These are phyloP conservation scores for Skeletonema tropicum DNA, from an alignment of 108 stramenopile species.

Conservation along the genomic window DNA sequence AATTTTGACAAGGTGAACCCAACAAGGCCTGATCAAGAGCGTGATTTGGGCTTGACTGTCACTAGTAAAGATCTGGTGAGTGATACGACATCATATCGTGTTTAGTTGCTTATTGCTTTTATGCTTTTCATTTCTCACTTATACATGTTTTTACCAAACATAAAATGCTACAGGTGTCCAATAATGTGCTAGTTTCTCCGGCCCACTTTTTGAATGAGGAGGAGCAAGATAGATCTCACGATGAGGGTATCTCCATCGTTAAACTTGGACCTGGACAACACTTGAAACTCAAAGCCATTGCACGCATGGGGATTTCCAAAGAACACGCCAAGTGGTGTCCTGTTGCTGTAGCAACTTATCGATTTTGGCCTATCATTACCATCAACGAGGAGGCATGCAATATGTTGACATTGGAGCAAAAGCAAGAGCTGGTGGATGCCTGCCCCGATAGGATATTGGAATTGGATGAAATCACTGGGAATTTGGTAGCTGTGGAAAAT, in stretches of 20 bases:
- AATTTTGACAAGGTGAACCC: slow-evolving; percentile 67
- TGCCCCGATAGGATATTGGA: slow-evolving; percentile 90
- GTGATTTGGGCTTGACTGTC: slow-evolving; percentile 80
- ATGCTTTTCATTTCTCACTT: not conserved
- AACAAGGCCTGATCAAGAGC: slow-evolving; percentile 57
- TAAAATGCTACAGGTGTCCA: slow-evolving; percentile 41
- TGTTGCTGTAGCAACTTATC: slow-evolving; percentile 93
- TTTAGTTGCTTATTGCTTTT: not conserved
- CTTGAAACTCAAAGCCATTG: slow-evolving; percentile 92
- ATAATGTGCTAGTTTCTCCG: slow-evolving; percentile 68
- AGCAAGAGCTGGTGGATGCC: slow-evolving; percentile 83
- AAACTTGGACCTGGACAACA: slow-evolving; percentile 95
- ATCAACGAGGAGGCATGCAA: slow-evolving; percentile 89
- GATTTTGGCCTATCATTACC: slow-evolving; percentile 91
- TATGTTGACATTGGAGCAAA: slow-evolving; percentile 89
- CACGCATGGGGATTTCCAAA: slow-evolving; percentile 94
- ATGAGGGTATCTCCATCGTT: slow-evolving; percentile 90
- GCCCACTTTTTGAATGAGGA: slow-evolving; percentile 88
- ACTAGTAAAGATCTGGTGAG: slow-evolving; percentile 71
- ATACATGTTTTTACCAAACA: slow-evolving; percentile 5
- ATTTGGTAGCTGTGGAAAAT: slow-evolving; percentile 71
- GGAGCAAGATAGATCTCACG: slow-evolving; percentile 84
- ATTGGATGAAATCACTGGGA: slow-evolving; percentile 74
- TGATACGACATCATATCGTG: not conserved
- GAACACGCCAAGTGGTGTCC: slow-evolving; percentile 99